Base-by-base conservation (phyloP, 2,329 filamentous ascomycete genomes). In the Monosporascus sp. region DNA sequence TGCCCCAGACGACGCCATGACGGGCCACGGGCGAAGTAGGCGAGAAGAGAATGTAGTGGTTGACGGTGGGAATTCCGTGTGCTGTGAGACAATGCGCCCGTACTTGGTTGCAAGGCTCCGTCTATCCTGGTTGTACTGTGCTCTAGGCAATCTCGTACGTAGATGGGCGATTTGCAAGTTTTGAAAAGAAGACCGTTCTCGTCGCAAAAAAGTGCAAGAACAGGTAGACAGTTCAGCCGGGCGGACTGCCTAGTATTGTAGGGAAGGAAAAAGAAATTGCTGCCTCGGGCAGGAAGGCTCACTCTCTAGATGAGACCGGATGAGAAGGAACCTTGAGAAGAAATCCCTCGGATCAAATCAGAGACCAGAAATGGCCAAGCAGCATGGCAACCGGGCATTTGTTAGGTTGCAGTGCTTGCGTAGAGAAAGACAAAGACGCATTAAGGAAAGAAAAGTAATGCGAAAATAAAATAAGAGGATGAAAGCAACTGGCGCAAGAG, bases 71-170 rank as follows among this genome's bases (percentile, higher is more conserved):
- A 18, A 50, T 18, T 5, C 3, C 2, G 9, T 27, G 24, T 47
- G 42, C 22, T 31, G 47, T 53, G 31, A 42, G 37, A 50, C 47
- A 17, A 41, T 49, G 48, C 31, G 47, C 24, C 27, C 41, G 42
- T 22, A 8, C 36, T 42, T 34, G 24, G 18, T 36, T 50, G 51
- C 36, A 47, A 50, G 51, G 44, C 47, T 46, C 51, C 48, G 47
- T 38, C 39, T 42, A 20, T 36, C 18, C 31, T 41, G 20, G 20
- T 18, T 31, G 20, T n/a, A 6, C 20, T 42, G 20, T 9, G 39
- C 17, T 27, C 24, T 45, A 44, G 37, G 24, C 3, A 25, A 34
- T 11, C 27, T 34, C 9, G 31, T 34, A 34, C 9, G 31, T 42
- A 14, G 6, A 20, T 42, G 9, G 39, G 39, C 11, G 22, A 20